These are phyloP conservation scores for Kickxella alabastrina DNA, from an alignment of 192 early-diverging fungal genomes.

Conservation along the genomic window DNA sequence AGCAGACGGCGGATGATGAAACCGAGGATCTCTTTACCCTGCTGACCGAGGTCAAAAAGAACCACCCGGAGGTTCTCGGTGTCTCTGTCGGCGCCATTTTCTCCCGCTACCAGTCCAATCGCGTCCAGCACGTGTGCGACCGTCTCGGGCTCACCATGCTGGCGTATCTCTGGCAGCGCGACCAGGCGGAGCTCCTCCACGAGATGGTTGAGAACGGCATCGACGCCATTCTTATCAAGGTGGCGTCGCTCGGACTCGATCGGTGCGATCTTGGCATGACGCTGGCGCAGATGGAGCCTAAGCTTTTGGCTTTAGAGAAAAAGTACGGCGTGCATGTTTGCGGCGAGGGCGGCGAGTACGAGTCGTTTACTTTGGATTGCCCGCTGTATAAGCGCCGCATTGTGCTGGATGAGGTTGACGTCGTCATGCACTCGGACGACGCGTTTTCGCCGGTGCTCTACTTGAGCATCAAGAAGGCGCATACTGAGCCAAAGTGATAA, in stretches of 20 bases:
- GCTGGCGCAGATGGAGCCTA: constrained; percentile 72
- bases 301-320: constrained; percentile 62
- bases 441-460: constrained; percentile 81
- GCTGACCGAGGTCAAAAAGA: constrained; percentile 61
- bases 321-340: constrained; percentile 84
- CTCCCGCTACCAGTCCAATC: constrained; percentile 94
- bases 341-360: constrained; percentile 98
- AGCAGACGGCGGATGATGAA: constrained; percentile 71
- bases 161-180: constrained; percentile 85
- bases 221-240: constrained; percentile 86
- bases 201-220: constrained; percentile 82
- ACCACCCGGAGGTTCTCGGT: constrained; percentile 75
- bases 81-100: constrained; percentile 95
- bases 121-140: constrained; percentile 91
- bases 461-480: constrained; percentile 63
- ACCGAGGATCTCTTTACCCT: constrained; percentile 89
- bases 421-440: constrained; percentile 76
- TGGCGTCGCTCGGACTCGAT: constrained; percentile 82
- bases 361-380: constrained; percentile 88
- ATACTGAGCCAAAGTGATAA: constrained; percentile 63
- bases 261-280: constrained; percentile 63
- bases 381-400: constrained; percentile 86
- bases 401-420: constrained; percentile 65
- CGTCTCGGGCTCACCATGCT: constrained; percentile 81
- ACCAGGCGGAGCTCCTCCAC: constrained; percentile 75